Evolutionary conservation across 768 basidiomycete genomes (phyloP).

Genomic region (Clitopilus hobsonii): DNA sequence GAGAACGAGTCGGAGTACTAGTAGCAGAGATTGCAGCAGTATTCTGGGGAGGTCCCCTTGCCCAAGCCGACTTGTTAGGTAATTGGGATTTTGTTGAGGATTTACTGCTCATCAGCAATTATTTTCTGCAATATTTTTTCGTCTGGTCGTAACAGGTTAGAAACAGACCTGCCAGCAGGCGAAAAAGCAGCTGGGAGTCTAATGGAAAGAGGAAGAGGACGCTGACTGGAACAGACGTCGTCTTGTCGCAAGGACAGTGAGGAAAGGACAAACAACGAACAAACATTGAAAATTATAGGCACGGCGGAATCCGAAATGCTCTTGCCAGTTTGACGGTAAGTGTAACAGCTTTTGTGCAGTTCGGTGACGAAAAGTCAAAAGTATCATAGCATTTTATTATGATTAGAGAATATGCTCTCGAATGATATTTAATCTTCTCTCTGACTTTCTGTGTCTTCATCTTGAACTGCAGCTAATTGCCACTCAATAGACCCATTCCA

Average conservation of each 20-base stretch:
- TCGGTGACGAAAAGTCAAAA: background rate
- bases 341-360: background rate
- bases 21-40: slow-evolving; percentile 50
- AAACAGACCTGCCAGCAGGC: slow-evolving; percentile 85
- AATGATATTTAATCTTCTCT: slow-evolving; percentile 26
- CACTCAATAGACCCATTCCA: slow-evolving; percentile 14
- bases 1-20: slow-evolving; percentile 42
- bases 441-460: slow-evolving; percentile 13
- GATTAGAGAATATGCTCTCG: slow-evolving; percentile 11
- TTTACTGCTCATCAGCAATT: slow-evolving; percentile 76
- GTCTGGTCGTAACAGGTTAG: slow-evolving; percentile 34
- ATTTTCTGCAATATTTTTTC: slow-evolving; percentile 26
- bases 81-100: slow-evolving; percentile 73
- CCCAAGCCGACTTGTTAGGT: slow-evolving; percentile 84
- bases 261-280: slow-evolving; percentile 28
- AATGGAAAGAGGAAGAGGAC: slow-evolving; percentile 36
- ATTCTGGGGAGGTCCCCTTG: slow-evolving; percentile 78
- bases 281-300: background rate
- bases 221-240: slow-evolving; percentile 28
- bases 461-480: background rate
- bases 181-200: slow-evolving; percentile 58
- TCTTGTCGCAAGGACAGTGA: slow-evolving; percentile 36
- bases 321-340: slow-evolving; percentile 1
- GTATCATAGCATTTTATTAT: background rate
- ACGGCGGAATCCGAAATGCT: background rate